phyloP scores from a whole-genome alignment of 2,329 filamentous ascomycete species.

The Dothideomycetidae sp. region DNA sequence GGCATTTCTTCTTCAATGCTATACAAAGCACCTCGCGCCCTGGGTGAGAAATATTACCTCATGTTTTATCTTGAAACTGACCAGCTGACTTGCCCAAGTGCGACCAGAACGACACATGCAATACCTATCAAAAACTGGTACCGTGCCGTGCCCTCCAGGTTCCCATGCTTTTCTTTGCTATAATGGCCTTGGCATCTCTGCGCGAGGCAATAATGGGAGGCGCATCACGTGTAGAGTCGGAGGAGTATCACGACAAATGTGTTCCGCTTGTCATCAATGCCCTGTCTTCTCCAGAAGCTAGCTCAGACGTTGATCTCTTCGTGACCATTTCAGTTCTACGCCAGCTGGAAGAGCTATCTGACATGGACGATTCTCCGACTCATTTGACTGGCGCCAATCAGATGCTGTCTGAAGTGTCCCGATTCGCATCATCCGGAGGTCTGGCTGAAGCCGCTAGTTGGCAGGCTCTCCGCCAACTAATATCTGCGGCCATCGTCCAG shows the following conservation, averaged over 20 bases:
- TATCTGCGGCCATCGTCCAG: constrained; percentile 27
- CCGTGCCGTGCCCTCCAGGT: constrained; percentile 20
- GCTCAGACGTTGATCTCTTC: constrained; percentile 22
- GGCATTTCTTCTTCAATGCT: constrained; percentile 12
- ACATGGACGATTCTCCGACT: constrained; percentile 21
- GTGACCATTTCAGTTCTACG: constrained; percentile 23
- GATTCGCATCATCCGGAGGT: constrained; percentile 27
- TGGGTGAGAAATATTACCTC: no score
- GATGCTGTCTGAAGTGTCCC: constrained; percentile 26
- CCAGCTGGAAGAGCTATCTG: constrained; percentile 24
- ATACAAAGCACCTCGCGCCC: constrained; percentile 14
- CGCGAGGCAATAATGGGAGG: constrained; percentile 19
- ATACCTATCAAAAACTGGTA: constrained; percentile 20
- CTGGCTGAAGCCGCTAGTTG: constrained; percentile 29
- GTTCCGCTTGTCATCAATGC: constrained; percentile 23
- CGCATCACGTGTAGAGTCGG: constrained; percentile 18
- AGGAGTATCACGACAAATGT: constrained; percentile 23
- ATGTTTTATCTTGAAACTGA: no score
- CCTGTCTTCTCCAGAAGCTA: constrained; percentile 16
- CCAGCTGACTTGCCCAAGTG: constrained; percentile 20
- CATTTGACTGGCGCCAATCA: constrained; percentile 28
- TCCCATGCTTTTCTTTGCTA: constrained; percentile 21
- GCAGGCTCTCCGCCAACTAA: constrained; percentile 30
- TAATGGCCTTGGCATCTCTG: constrained; percentile 24
- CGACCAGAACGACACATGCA: not conserved